phyloP scores from a whole-genome alignment of 164 flowering plant genomes.

The Vitis rupestris region DNA sequence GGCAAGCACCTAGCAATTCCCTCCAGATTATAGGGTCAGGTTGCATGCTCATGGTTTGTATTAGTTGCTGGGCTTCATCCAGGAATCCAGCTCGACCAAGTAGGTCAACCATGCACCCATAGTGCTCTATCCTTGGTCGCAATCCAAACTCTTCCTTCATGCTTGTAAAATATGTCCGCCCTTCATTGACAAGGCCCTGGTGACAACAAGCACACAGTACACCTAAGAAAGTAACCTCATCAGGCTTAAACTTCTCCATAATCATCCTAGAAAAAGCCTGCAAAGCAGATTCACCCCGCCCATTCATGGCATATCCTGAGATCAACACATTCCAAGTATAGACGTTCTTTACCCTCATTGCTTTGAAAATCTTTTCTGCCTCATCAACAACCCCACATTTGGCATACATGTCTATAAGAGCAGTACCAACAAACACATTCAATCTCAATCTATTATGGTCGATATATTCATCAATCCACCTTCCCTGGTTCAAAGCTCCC shows the following conservation, averaged over 20 bases:
- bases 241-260: constrained; percentile 17
- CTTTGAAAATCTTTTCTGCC: constrained; percentile 21
- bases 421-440: constrained; percentile 30
- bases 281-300: constrained; percentile 26
- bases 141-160: constrained; percentile 26
- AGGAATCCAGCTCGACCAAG: constrained; percentile 31
- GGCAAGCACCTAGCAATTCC: constrained; percentile 30
- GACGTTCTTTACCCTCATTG: constrained; percentile 22
- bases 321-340: constrained; percentile 33
- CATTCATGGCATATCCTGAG: constrained; percentile 29
- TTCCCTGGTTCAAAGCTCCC: constrained; percentile 31
- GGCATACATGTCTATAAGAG: constrained; percentile 29
- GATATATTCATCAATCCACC: constrained; percentile 30
- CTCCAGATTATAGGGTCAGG: constrained; percentile 33
- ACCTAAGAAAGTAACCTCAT: constrained; percentile 26
- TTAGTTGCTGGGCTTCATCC: constrained; percentile 27
- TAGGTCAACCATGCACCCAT: constrained; percentile 37
- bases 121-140: constrained; percentile 28
- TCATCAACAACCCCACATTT: constrained; percentile 24
- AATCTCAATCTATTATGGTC: constrained; percentile 10
- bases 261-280: constrained; percentile 20
- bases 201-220: constrained; percentile 34
- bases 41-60: constrained; percentile 22
- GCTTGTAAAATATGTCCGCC: constrained; percentile 11
- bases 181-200: constrained; percentile 29